phyloP scores from a whole-genome alignment of 371 early-diverging fungal species.

The Rhizomucor pusillus region DNA sequence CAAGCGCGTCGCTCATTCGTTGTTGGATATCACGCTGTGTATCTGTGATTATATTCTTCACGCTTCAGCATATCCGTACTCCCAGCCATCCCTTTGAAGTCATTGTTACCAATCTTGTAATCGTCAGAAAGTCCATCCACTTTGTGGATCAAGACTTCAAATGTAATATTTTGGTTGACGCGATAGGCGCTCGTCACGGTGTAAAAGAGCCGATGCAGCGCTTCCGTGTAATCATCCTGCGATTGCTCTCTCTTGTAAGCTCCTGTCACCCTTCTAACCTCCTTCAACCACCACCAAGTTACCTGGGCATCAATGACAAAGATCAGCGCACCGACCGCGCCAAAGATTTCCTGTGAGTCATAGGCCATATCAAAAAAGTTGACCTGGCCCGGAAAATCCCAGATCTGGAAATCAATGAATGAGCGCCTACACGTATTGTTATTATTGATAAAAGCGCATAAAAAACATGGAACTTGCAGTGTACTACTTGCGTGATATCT shows the following conservation, averaged over 20 bases:
- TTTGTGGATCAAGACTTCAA: slow-evolving; percentile 95
- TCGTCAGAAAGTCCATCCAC: slow-evolving; percentile 95
- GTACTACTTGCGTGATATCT: slow-evolving; percentile 61
- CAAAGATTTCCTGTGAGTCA: slow-evolving; percentile 74
- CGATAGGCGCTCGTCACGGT: slow-evolving; percentile 77
- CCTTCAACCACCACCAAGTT: no score
- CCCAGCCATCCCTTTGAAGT: not conserved
- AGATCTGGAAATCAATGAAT: slow-evolving; percentile 86
- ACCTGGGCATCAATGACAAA: slow-evolving; percentile 95
- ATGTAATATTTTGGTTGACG: slow-evolving; percentile 80
- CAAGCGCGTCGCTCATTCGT: slow-evolving; percentile 82
- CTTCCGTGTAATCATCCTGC: slow-evolving; percentile 85
- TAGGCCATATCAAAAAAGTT: slow-evolving; percentile 79
- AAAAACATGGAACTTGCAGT: not conserved
- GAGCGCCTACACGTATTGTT: slow-evolving; percentile 51
- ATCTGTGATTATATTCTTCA: slow-evolving; percentile 62
- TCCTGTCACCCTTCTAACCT: not conserved
- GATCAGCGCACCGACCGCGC: slow-evolving; percentile 77
- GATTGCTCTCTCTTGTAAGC: no score
- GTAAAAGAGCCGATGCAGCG: slow-evolving; percentile 70
- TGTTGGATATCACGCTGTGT: slow-evolving; percentile 92
- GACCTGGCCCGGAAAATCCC: slow-evolving; percentile 93
- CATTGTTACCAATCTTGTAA: slow-evolving; percentile 74
- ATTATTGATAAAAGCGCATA: not conserved
- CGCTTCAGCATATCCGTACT: no score